These are phyloP conservation scores for Globisporangium okanoganense DNA, from an alignment of 352 stramenopile genomes.

Conservation along the genomic window DNA sequence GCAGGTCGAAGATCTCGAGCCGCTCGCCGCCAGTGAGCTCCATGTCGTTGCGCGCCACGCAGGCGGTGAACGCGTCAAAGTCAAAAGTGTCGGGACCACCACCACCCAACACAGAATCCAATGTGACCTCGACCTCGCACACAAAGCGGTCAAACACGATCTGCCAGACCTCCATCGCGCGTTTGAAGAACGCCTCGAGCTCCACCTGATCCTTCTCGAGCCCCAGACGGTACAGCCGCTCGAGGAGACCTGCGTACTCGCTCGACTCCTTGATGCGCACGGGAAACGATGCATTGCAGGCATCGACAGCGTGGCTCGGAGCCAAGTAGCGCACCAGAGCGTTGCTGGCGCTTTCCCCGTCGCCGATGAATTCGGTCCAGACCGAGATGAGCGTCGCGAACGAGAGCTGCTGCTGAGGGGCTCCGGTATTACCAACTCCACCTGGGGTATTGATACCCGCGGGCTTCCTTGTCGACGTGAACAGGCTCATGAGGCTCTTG, in stretches of 20 bases:
- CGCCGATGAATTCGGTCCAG: slow-evolving; percentile 68
- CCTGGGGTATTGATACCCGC: slow-evolving; percentile 14
- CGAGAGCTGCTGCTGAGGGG: slow-evolving; percentile 18
- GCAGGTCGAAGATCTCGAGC: slow-evolving; percentile 52
- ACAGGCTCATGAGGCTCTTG: slow-evolving; percentile 37
- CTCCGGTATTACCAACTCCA: neutral
- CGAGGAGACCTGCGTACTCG: slow-evolving; percentile 30
- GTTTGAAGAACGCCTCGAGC: slow-evolving; percentile 37
- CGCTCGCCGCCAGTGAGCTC: slow-evolving; percentile 54
- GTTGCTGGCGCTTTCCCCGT: slow-evolving; percentile 31
- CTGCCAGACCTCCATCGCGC: slow-evolving; percentile 42
- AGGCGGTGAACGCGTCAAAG: slow-evolving; percentile 34
- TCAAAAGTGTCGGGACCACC: slow-evolving; percentile 20
- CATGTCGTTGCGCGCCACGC: slow-evolving; percentile 27
- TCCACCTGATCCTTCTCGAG: slow-evolving; percentile 41
- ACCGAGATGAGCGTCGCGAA: slow-evolving; percentile 40
- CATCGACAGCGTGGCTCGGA: slow-evolving; percentile 30
- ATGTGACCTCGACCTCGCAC: slow-evolving; percentile 19
- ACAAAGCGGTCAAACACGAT: slow-evolving; percentile 29
- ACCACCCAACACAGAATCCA: slow-evolving; percentile 7
- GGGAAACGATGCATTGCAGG: slow-evolving; percentile 39
- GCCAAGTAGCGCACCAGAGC: slow-evolving; percentile 19
- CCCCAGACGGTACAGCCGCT: slow-evolving; percentile 33
- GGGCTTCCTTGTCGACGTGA: slow-evolving; percentile 26
- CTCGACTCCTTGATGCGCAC: slow-evolving; percentile 31